These are phyloP conservation scores for Antitrichia curtipendula DNA, from an alignment of 225 moss, liverwort and hornwort genomes.

Conservation along the genomic window DNA sequence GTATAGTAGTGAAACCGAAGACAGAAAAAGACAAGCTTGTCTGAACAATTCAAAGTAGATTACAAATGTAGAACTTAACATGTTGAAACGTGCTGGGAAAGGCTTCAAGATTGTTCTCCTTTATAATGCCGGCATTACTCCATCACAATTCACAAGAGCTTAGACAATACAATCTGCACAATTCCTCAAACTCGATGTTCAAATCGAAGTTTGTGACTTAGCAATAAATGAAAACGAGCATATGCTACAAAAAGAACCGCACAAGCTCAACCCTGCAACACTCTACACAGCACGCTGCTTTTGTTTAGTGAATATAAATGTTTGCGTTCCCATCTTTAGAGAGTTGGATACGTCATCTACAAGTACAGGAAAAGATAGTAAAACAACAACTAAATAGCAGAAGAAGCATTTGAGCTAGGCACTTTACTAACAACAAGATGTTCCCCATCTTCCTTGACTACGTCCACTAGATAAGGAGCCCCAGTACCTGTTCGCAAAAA, in stretches of 20 bases:
- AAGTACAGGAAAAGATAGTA: neutral
- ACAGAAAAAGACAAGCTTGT: neutral
- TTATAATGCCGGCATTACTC: neutral
- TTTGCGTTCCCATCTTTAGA: neutral
- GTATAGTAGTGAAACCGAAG: neutral
- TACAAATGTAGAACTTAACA: neutral
- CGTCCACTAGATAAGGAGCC: conserved; percentile 42
- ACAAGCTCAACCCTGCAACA: neutral
- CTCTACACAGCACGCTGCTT: neutral
- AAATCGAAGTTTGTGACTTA: neutral
- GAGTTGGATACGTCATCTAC: neutral
- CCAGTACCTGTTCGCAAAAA: conserved; percentile 19
- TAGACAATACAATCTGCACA: conserved; percentile 2
- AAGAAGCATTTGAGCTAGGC: neutral
- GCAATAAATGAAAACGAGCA: neutral
- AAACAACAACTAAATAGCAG: neutral
- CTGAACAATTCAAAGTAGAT: neutral
- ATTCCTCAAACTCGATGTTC: neutral
- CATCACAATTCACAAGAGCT: neutral
- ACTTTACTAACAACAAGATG: conserved; percentile 26
- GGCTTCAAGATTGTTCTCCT: neutral
- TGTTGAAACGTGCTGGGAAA: neutral
- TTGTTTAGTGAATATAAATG: neutral
- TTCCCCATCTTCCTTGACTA: conserved; percentile 50
- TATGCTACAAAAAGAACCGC: neutral